These are phyloP conservation scores for Trametes hirsuta DNA, from an alignment of 1,284 basidiomycete genomes.

Conservation along the genomic window DNA sequence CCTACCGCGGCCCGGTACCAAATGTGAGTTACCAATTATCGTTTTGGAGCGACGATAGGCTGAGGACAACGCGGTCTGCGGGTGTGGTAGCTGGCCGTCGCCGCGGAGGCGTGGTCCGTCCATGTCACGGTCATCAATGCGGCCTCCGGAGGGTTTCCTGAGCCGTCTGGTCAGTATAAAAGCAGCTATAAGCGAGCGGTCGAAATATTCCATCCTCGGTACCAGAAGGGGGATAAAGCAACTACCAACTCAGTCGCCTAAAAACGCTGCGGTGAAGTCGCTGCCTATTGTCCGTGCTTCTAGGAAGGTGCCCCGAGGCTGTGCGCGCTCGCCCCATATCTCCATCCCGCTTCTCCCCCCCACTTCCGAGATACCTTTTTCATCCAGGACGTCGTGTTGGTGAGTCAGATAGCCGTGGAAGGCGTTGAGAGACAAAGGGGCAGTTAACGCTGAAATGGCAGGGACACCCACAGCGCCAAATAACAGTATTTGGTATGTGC, in stretches of 20 bases:
- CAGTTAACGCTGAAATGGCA: conserved; percentile 11
- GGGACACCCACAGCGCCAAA: conserved; percentile 25
- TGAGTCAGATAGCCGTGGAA: conserved; percentile 8
- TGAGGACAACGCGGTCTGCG: neutral
- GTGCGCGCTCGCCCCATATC: neutral
- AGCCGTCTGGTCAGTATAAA: conserved; percentile 3
- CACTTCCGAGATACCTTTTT: neutral
- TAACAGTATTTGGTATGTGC: conserved; percentile 19
- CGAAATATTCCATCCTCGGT: conserved; percentile 1
- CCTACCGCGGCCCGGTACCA: neutral
- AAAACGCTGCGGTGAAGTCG: neutral
- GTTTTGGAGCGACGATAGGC: neutral
- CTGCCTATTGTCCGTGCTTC: conserved; percentile 10
- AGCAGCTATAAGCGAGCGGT: neutral
- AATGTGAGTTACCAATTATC: neutral
- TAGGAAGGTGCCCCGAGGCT: conserved; percentile 4
- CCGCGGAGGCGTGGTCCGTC: neutral
- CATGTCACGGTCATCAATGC: neutral
- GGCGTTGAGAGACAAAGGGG: neutral
- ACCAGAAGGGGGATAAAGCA: neutral
- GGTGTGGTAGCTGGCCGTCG: neutral
- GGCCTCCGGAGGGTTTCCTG: neutral
- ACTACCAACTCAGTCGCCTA: neutral
- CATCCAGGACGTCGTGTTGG: neutral
- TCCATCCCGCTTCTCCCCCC: neutral